A percentile compares a stretch with the other conserved stretches of the same genome.
Conservation (phyloP, 1,284 basidiomycete genomes). For the Sporisorium scitamineum region DNA sequence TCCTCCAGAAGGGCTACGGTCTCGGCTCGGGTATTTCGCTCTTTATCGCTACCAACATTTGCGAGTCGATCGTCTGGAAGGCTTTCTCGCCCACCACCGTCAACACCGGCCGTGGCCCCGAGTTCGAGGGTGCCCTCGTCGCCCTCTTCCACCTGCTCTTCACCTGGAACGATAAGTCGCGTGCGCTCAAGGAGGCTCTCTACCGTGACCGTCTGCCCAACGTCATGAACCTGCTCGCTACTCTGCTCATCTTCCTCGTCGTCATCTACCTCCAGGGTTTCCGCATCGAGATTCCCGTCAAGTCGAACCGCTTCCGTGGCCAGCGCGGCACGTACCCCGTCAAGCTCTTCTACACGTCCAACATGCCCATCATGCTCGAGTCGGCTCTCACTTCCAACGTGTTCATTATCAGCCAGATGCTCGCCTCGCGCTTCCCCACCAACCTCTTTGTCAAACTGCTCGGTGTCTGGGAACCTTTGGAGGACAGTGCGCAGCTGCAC, state of each 20-base stretch:
- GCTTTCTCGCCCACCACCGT: constrained; percentile 97
- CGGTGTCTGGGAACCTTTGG: constrained; percentile 96
- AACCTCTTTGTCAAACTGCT: constrained; percentile 91
- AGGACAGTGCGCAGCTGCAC: constrained; percentile 90
- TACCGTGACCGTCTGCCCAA: constrained; percentile 97
- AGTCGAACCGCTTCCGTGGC: constrained; percentile 94
- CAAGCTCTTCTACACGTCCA: constrained; percentile 98
- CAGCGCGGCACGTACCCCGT: constrained; percentile 95
- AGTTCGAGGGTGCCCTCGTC: constrained; percentile 96
- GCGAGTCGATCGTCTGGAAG: constrained; percentile 99
- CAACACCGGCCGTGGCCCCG: constrained; percentile 97
- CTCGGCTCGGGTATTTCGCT: constrained; percentile 98
- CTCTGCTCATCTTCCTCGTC: constrained; percentile 87
- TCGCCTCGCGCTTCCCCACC: constrained; percentile 85
- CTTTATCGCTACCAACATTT: constrained; percentile 99
- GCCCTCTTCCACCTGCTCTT: constrained; percentile 97
- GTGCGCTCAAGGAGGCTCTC: constrained; percentile 96
- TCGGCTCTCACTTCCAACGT: constrained; percentile 92
- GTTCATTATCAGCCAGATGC: constrained; percentile 96
- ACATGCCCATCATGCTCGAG: constrained; percentile 99
- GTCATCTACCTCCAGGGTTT: constrained; percentile 99
- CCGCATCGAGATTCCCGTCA: constrained; percentile 98
- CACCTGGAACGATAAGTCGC: constrained; percentile 98
- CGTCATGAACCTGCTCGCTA: constrained; percentile 96
- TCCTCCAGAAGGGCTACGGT: constrained; percentile 98